phyloP scores from a whole-genome alignment of 495 filamentous ascomycete species.

The Schizothecium vesticola region DNA sequence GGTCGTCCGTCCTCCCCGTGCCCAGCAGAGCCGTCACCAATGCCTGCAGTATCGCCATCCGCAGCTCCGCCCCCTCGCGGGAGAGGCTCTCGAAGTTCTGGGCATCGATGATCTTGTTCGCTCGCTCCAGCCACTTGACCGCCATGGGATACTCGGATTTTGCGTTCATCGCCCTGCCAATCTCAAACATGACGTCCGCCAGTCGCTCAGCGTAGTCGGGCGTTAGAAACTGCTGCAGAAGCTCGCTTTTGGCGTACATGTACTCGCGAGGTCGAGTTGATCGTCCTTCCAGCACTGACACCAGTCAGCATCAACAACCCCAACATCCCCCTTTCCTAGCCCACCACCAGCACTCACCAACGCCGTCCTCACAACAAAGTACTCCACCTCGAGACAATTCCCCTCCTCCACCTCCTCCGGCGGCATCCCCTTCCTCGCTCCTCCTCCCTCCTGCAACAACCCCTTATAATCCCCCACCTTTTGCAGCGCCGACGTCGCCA shows the following conservation, averaged over 20 bases:
- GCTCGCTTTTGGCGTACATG: constrained; percentile 58
- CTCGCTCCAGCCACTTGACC: constrained; percentile 68
- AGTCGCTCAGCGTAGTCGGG: constrained; percentile 54
- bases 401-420: constrained; percentile 27
- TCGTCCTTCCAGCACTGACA: constrained; percentile 67
- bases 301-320: constrained; percentile 5
- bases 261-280: constrained; percentile 71
- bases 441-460: constrained; percentile 40
- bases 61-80: constrained; percentile 56
- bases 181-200: constrained; percentile 66
- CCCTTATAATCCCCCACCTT: constrained; percentile 59
- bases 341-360: constrained; percentile 47
- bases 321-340: background rate
- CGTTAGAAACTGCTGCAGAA: constrained; percentile 37
- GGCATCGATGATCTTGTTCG: constrained; percentile 52
- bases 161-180: constrained; percentile 56
- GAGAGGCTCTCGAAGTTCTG: constrained; percentile 54
- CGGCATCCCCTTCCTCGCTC: constrained; percentile 13
- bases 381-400: constrained; percentile 53
- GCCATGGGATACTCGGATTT: constrained; percentile 51
- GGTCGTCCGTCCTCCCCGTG: constrained; percentile 36
- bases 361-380: constrained; percentile 62
- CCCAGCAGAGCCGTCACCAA: constrained; percentile 52
- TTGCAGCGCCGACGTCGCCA: constrained; percentile 56
- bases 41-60: constrained; percentile 60